Evolutionary conservation across 345 rosid species (phyloP).

Genomic region (Syzygium oleosum): DNA sequence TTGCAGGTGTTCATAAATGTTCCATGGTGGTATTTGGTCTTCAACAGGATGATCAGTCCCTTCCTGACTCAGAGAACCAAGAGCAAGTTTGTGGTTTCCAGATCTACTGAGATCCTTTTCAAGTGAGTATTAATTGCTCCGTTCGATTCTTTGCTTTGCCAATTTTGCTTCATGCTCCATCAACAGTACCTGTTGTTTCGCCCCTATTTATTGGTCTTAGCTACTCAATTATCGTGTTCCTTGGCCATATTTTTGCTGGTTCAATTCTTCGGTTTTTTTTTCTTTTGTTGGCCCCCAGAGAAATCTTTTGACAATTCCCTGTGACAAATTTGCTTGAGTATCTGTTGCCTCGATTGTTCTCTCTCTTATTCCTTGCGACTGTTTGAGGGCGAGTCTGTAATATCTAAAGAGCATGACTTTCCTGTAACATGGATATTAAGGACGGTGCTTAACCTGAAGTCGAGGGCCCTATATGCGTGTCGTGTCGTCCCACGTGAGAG

Average conservation of each 20-base stretch:
- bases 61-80: conserved; percentile 46
- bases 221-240: not conserved
- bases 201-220: not conserved
- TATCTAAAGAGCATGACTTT: not conserved
- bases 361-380: not conserved
- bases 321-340: not conserved
- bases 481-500: not conserved
- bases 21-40: conserved; percentile 52
- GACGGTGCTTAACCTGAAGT: not conserved
- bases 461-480: not conserved
- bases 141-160: not conserved
- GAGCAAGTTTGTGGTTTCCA: conserved; percentile 48
- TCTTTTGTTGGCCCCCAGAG: not conserved
- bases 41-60: conserved; percentile 36
- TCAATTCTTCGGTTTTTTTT: not conserved
- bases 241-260: not conserved
- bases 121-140: conserved; percentile 22
- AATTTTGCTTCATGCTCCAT: not conserved
- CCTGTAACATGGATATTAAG: not conserved
- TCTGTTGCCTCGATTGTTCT: not conserved
- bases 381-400: not conserved
- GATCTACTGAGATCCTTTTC: conserved; percentile 39
- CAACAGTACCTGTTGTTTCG: not conserved
- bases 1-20: conserved; percentile 46
- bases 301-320: not conserved